Evolutionary conservation across 176 grass and related monocot species (phyloP).

Genomic region (Saccharum spontaneum): DNA sequence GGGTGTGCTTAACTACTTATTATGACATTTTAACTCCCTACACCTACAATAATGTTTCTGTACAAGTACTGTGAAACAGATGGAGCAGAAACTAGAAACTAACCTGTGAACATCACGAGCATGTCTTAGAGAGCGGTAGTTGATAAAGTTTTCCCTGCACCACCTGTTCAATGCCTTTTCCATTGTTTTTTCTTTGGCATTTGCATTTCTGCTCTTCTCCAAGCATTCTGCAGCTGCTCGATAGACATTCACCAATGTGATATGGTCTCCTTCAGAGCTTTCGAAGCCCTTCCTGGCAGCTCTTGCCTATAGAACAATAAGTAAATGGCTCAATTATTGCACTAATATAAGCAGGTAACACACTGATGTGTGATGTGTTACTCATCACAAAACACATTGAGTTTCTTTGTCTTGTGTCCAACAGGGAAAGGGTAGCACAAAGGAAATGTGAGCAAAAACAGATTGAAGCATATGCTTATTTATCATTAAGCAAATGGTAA

Average conservation of each 20-base stretch:
- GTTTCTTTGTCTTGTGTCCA: not conserved
- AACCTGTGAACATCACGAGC: slow-evolving; percentile 87
- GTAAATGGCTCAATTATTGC: slow-evolving; percentile 3
- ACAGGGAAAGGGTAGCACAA: not conserved
- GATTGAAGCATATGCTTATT: not conserved
- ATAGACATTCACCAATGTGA: slow-evolving; percentile 85
- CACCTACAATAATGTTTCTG: not conserved
- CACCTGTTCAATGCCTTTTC: slow-evolving; percentile 88
- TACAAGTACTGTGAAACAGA: not conserved
- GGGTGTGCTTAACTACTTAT: not conserved
- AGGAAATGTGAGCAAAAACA: not conserved
- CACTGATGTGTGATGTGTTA: not conserved
- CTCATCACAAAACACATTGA: not conserved
- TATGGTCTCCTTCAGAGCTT: slow-evolving; percentile 85
- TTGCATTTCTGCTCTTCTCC: slow-evolving; percentile 78
- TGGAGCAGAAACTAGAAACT: slow-evolving; percentile 2
- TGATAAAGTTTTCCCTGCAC: slow-evolving; percentile 95
- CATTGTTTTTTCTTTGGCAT: slow-evolving; percentile 79
- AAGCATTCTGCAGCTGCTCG: slow-evolving; percentile 67
- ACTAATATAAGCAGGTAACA: not conserved
- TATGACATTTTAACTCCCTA: not conserved
- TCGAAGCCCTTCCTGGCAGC: slow-evolving; percentile 84
- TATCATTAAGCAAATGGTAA: not conserved
- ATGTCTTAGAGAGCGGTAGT: slow-evolving; percentile 71
- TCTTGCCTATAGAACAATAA: slow-evolving; percentile 63